Evolutionary conservation across 257 asterid genomes (phyloP), one percentile per base, ranked within the genome.

Genomic region (Salvia splendens): DNA sequence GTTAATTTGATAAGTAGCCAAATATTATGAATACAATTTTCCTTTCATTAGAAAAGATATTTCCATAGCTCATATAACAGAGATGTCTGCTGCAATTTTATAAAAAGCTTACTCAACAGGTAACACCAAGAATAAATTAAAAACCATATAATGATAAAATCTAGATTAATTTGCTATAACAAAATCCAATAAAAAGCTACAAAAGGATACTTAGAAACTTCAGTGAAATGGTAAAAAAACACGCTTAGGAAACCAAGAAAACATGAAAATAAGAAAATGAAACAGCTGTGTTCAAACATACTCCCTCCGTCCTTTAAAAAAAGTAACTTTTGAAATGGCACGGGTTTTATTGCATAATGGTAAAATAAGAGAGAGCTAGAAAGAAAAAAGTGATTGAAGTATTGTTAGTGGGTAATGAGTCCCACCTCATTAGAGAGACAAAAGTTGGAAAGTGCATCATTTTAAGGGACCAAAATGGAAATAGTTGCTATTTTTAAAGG

Each of bases 191-290:
- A 45, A 33, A 28, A 38, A 32, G 47, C 49, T 47, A 33, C 59
- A 54, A 53, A 40, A 43, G 3, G 55, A 56, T 69, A 63, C 36
- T 11, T 2, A 11, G 57, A 32, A 62, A 32, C 42, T 67, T 11
- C 45, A 36, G 60, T 12, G 36, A 60, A 42, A 17, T 36, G 40
- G 4, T 32, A 62, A 17, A 61, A 43, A 64, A 54, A 24, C 17
- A 50, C 5, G 50, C 48, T 12, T 15, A 64, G 14, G 24, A 11
- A 68, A 59, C 60, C 65, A 68, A 42, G 48, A 10, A 64, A 58
- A 56, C 4, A 3, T n/a, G 51, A 54, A 57, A 6, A 68, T 3
- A 0, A 4, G 12, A 20, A 52, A 17, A n/a, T 10, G 6, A 20
- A 35, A 61, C 11, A 32, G 17, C 14, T 15, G 47, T 65, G 41